Evolutionary conservation across 176 grass and related monocot genomes (phyloP), one percentile per base, ranked within the genome.

Genomic region (Urochloa ruziziensis): DNA sequence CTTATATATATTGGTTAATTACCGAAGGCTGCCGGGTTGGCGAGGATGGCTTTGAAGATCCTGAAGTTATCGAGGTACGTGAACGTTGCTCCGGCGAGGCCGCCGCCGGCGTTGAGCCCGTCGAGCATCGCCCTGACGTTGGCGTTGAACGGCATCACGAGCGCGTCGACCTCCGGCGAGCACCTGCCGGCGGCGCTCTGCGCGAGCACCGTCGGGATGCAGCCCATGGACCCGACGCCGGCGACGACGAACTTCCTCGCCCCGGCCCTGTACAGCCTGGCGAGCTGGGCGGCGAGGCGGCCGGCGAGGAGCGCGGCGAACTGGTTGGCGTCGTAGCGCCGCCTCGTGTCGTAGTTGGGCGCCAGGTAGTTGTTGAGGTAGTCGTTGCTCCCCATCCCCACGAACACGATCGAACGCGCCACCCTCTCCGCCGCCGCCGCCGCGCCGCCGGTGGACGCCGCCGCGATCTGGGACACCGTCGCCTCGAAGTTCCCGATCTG

Each of bases 351-450:
- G 73, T 89, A 94, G 80, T 91, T 91, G 11, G 89, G 84, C 80
- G 87, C 73, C 8, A 94, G 71, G 82, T 94, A 94, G 77, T 94
- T 94, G 86, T 91, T 94, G n/a, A 94, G 86, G 83, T 94, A 91
- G 86, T 94, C 92, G 56, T 94, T 94, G 89, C 92, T 91, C 13
- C 92, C 89, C 58, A 89, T 24, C 43, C 86, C 87, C 1, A 94
- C 89, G 80, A 94, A 91, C 10, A 94, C 2, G 72, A 91, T 63
- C 30, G 86, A 94, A 48, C 53, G 65, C 1, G 77, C 24, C 0
- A 91, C 28, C 30, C 23, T 16, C 42, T 17, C 14, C 17, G 73
- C 36, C n/a, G 75, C 36, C n/a, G 75, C 77, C 19, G 61, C 53
- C 24, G 56, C 6, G 43, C 82, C 86, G n/a, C n/a, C n/a, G n/a